These are phyloP conservation scores for Acanthamoeba lenticulata DNA, from an alignment of 208 protist species.

Conservation along the genomic window DNA sequence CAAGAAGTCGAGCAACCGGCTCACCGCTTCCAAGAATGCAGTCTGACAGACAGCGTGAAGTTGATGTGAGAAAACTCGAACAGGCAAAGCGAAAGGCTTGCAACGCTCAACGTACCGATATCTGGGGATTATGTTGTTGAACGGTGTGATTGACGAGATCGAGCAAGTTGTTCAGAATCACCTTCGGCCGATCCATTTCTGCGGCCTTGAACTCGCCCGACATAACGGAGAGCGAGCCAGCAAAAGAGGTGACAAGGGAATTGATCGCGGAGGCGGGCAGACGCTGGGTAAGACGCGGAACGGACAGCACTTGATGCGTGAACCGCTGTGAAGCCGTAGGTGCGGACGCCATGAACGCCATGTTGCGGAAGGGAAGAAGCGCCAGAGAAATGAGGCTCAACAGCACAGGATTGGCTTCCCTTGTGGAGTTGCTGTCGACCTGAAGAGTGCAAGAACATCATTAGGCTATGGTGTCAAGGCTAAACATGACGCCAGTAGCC, in stretches of 20 bases:
- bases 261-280: neutral
- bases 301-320: neutral
- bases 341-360: neutral
- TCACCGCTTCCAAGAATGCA: neutral
- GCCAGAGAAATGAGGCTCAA: neutral
- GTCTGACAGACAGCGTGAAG: neutral
- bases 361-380: neutral
- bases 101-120: neutral
- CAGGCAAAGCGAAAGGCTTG: neutral
- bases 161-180: neutral
- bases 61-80: neutral
- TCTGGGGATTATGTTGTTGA: slow-evolving; percentile 1
- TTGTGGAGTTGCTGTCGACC: neutral
- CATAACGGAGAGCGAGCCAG: neutral
- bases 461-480: too few relatives aligned
- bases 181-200: neutral
- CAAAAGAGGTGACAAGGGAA: neutral
- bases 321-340: neutral
- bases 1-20: slow-evolving; percentile 3
- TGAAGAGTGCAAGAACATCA: neutral
- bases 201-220: neutral
- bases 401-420: neutral
- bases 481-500: neutral
- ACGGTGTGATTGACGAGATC: neutral
- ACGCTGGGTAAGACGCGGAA: neutral